Evolutionary conservation across 176 grass and related monocot genomes (phyloP).

Genomic region (Avena insularis): DNA sequence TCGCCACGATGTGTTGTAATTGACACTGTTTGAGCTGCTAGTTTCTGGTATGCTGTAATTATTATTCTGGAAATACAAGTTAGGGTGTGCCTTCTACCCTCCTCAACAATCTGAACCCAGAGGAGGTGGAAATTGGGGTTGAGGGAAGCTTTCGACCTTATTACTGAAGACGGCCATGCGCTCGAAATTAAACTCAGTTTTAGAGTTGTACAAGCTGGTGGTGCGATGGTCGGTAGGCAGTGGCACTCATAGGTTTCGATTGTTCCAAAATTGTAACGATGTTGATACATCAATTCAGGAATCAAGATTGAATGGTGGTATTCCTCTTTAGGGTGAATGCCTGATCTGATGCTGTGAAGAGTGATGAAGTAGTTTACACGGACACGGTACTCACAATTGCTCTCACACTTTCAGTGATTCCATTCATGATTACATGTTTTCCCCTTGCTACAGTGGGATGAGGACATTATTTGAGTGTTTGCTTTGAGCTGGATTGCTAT

Average conservation of each 20-base stretch:
- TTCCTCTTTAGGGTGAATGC: background rate
- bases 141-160: background rate
- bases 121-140: background rate
- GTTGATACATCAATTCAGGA: background rate
- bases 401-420: background rate
- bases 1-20: background rate
- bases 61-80: constrained; percentile 13
- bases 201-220: constrained; percentile 13
- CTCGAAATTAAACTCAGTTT: background rate
- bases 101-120: constrained; percentile 8
- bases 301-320: constrained; percentile 1
- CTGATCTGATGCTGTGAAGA: background rate
- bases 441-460: background rate
- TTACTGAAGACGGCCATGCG: background rate
- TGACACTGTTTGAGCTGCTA: background rate
- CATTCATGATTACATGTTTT: constrained; percentile 31
- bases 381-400: background rate
- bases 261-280: background rate
- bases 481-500: constrained; percentile 20
- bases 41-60: background rate
- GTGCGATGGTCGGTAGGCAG: background rate
- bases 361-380: constrained; percentile 5
- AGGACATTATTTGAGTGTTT: background rate
- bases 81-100: background rate
- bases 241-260: constrained; percentile 7